phyloP scores from a whole-genome alignment of 306 rosid genomes.

The Quercus agrifolia region DNA sequence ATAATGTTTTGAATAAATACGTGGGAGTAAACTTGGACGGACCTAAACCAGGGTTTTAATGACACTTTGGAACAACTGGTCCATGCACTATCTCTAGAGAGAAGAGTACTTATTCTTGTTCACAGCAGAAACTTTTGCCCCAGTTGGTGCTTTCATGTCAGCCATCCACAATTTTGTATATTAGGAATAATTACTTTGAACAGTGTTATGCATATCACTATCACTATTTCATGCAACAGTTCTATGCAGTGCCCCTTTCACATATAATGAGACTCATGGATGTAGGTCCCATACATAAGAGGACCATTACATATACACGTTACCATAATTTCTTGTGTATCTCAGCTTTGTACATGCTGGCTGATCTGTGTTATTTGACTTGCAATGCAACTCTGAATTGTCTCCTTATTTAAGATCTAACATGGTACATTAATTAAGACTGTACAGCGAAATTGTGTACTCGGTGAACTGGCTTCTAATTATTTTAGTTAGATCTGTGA shows the following conservation, averaged over 20 bases:
- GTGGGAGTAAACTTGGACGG: constrained; percentile 64
- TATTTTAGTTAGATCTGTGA: not conserved
- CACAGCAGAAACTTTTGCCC: constrained; percentile 39
- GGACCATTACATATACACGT: too few relatives aligned
- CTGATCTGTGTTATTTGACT: constrained; percentile 16
- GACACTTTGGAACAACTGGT: constrained; percentile 46
- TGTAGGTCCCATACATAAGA: too few relatives aligned
- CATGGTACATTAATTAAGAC: not conserved
- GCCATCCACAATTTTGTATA: constrained; percentile 32
- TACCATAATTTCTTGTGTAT: too few relatives aligned
- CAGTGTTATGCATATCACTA: constrained; percentile 19
- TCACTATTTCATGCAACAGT: too few relatives aligned
- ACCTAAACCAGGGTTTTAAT: constrained; percentile 44
- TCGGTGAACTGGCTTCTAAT: not conserved
- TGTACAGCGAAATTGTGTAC: not conserved
- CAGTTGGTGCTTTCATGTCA: constrained; percentile 30
- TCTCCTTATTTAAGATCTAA: not conserved
- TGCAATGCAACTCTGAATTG: not conserved
- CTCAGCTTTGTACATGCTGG: constrained; percentile 1
- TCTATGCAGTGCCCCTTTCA: too few relatives aligned
- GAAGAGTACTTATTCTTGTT: constrained; percentile 52
- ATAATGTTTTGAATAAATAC: constrained; percentile 75
- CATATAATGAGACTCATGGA: too few relatives aligned
- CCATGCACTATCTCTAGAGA: constrained; percentile 42
- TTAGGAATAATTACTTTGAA: constrained; percentile 34